Conservation (phyloP, 2,329 filamentous ascomycete genomes). For the Colletotrichum sp. region DNA sequence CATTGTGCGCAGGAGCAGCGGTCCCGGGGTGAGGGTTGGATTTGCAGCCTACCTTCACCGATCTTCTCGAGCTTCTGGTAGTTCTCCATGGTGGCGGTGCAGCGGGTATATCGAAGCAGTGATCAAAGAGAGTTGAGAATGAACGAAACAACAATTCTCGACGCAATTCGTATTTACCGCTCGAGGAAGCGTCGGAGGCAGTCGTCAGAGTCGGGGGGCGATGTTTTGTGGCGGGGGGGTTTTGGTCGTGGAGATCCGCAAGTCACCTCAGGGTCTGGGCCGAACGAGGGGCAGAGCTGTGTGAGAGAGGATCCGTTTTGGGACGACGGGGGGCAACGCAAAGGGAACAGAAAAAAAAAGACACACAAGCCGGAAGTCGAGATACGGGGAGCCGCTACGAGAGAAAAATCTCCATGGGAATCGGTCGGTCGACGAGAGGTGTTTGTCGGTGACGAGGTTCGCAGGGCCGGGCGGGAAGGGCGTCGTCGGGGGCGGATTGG, state of each 20-base stretch:
- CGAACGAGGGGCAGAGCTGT: constrained; percentile 13
- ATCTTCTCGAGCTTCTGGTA: constrained; percentile 98
- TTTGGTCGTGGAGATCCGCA: background rate
- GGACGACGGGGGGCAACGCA: background rate
- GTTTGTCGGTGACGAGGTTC: constrained; percentile 1
- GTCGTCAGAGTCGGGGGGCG: background rate
- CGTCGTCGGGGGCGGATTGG: constrained; percentile 17
- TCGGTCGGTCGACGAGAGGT: background rate
- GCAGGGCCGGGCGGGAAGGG: constrained; percentile 16
- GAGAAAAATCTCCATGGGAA: constrained; percentile 1
- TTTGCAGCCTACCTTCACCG: constrained; percentile 76
- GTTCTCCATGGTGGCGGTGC: constrained; percentile 74
- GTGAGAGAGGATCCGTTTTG: background rate
- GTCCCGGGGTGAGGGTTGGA: background rate
- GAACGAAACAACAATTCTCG: background rate
- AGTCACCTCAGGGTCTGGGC: constrained; percentile 12
- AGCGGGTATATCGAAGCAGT: background rate
- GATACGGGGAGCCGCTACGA: constrained; percentile 10
- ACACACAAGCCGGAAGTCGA: background rate
- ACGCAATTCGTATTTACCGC: background rate
- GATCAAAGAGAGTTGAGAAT: background rate
- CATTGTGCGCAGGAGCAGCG: background rate
- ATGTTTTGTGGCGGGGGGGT: constrained; percentile 7
- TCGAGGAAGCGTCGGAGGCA: background rate
- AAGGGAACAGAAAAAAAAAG: background rate